Evolutionary conservation across 495 filamentous ascomycete species (phyloP), one percentile per base, ranked within the genome.

Genomic region (Bryoglossum gracile): DNA sequence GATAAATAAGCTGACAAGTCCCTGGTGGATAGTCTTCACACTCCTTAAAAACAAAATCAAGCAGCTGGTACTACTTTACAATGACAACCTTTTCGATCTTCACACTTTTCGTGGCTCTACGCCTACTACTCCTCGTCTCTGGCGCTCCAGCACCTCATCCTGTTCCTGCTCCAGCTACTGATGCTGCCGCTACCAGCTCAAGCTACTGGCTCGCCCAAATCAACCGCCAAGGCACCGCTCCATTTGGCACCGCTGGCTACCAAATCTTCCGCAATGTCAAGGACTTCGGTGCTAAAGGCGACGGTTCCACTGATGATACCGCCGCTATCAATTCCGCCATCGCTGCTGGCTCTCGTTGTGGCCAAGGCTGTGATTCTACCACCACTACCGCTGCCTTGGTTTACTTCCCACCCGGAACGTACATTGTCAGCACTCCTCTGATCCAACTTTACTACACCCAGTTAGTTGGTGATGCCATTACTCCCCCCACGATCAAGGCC

Each of bases 311-410:
- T 3, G 89, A 96, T 63, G 89, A 95, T 60, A 60, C 87, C 1
- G 81, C 63, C 14, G 88, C 89, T n/a, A 92, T 95, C 73, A 94
- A 95, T 68, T 65, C 72, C 49, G 90, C 90, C 24, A 87, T 95
- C 51, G 69, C 77, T 8, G 78, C 81, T 37, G 87, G 87, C 19
- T 72, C 74, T 46, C 87, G 90, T 16, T 95, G 90, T 59, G 86
- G 81, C 34, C 60, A 72, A 55, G 76, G 79, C 43, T 96, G 90
- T 62, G 83, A 89, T 50, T 94, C 87, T 6, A 75, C 77, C n/a
- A 95, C 90, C 8, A 77, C 73, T 8, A 78, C 82, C 3, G 53
- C 57, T 9, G 81, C 35, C 69, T 79, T 51, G 75, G 75, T 17
- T 74, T 82, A 74, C 53, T 81, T 82, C 56, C 78, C 77, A 13